Conservation (phyloP, 306 rosid species). For the barrel medic (Medicago truncatula) region MtrunA17r5.0-ANR NC_053044.1:56014001-56014500, state of each 20-base stretch:
- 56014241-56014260: slow-evolving; percentile 50
- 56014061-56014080: slow-evolving; percentile 34
- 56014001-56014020: slow-evolving; percentile 69
- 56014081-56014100: slow-evolving; percentile 54
- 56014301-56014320: too few relatives aligned
- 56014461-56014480: slow-evolving; percentile 33
- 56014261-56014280: background rate
- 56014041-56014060: slow-evolving; percentile 57
- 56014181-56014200: slow-evolving; percentile 82
- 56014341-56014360: too few relatives aligned
- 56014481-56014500: slow-evolving; percentile 45
- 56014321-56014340: too few relatives aligned
- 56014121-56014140: slow-evolving; percentile 68
- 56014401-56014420: too few relatives aligned
- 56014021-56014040: slow-evolving; percentile 15
- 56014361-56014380: too few relatives aligned
- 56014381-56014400: too few relatives aligned
- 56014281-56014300: too few relatives aligned
- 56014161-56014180: slow-evolving; percentile 61
- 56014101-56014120: slow-evolving; percentile 55
- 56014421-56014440: background rate
- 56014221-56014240: slow-evolving; percentile 61
- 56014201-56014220: slow-evolving; percentile 73
- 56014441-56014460: background rate
- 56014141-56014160: slow-evolving; percentile 52